Evolutionary conservation across 1,284 basidiomycete genomes (phyloP).

Genomic region (Fomitopsis schrenkii): DNA sequence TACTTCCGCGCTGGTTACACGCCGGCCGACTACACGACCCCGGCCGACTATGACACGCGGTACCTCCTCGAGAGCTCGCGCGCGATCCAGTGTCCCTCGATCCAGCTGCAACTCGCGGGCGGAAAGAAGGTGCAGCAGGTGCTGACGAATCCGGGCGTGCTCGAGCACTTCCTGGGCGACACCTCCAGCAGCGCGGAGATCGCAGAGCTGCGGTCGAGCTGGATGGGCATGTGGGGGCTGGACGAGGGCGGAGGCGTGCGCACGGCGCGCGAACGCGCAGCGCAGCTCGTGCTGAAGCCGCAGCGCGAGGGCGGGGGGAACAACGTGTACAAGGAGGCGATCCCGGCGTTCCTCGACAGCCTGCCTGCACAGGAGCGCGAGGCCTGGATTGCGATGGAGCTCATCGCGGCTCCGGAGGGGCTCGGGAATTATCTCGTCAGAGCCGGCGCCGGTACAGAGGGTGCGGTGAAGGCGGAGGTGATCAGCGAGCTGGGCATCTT

Average conservation of each 20-base stretch:
- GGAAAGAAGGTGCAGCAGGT: slow-evolving; percentile 96
- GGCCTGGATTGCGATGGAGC: slow-evolving; percentile 93
- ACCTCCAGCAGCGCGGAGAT: slow-evolving; percentile 8
- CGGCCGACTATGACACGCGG: slow-evolving; percentile 64
- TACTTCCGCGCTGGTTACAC: slow-evolving; percentile 63
- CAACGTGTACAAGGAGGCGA: slow-evolving; percentile 87
- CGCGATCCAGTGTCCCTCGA: slow-evolving; percentile 92
- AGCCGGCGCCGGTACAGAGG: slow-evolving; percentile 34
- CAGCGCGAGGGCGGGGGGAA: slow-evolving; percentile 98
- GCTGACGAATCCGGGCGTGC: slow-evolving; percentile 68
- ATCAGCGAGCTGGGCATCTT: slow-evolving; percentile 93
- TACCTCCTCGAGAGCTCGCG: slow-evolving; percentile 72
- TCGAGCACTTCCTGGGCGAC: slow-evolving; percentile 68
- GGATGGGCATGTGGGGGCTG: slow-evolving; percentile 35
- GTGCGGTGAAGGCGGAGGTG: slow-evolving; percentile 57
- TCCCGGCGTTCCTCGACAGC: slow-evolving; percentile 70
- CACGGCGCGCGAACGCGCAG: slow-evolving; percentile 59
- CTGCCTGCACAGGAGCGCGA: slow-evolving; percentile 55
- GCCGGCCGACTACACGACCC: slow-evolving; percentile 75
- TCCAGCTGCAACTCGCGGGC: slow-evolving; percentile 91
- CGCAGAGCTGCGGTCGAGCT: slow-evolving; percentile 41
- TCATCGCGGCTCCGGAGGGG: slow-evolving; percentile 75
- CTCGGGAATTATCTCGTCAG: slow-evolving; percentile 76
- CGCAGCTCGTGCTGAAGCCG: slow-evolving; percentile 85
- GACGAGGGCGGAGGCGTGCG: slow-evolving; percentile 72